A percentile compares a stretch with the other conserved stretches of the same genome.
Conservation (phyloP, 768 basidiomycete species). For the Macrolepiota albuminosa region DNA sequence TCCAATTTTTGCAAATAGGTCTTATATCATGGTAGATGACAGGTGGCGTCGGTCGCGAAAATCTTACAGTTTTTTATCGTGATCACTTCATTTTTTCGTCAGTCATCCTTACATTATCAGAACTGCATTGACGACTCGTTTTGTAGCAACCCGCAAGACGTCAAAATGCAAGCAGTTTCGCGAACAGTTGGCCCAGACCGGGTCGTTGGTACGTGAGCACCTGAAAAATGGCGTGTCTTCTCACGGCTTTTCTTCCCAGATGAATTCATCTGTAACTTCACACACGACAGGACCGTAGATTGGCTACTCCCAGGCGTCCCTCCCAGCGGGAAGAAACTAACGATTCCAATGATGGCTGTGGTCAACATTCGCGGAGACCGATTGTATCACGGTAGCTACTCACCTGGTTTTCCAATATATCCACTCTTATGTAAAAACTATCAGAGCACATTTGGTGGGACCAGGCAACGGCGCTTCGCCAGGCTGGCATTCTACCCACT, state of each 20-base stretch:
- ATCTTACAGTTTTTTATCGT: conserved; percentile 48
- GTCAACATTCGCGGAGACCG: conserved; percentile 44
- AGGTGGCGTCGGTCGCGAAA: conserved; percentile 48
- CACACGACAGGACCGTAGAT: conserved; percentile 39
- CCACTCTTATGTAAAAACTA: neutral
- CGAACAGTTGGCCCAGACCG: conserved; percentile 48
- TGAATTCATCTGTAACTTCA: conserved; percentile 45
- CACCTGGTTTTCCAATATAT: neutral
- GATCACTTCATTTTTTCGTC: conserved; percentile 53
- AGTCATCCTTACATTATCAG: conserved; percentile 10
- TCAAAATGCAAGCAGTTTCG: conserved; percentile 38
- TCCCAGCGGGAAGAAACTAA: conserved; percentile 41
- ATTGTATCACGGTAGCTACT: conserved; percentile 27
- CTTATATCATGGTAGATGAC: conserved; percentile 36
- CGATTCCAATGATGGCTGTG: conserved; percentile 51
- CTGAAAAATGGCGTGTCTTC: neutral
- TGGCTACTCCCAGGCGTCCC: conserved; percentile 52
- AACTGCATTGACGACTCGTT: neutral
- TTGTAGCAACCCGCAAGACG: conserved; percentile 43
- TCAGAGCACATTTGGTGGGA: conserved; percentile 45
- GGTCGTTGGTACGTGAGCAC: conserved; percentile 35
- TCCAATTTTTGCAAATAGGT: neutral
- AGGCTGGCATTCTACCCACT: conserved; percentile 31
- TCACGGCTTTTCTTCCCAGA: conserved; percentile 24
- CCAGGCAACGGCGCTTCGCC: conserved; percentile 32